Base-by-base conservation (phyloP, 257 asterid genomes). In the Penstemon barbatus region DNA sequence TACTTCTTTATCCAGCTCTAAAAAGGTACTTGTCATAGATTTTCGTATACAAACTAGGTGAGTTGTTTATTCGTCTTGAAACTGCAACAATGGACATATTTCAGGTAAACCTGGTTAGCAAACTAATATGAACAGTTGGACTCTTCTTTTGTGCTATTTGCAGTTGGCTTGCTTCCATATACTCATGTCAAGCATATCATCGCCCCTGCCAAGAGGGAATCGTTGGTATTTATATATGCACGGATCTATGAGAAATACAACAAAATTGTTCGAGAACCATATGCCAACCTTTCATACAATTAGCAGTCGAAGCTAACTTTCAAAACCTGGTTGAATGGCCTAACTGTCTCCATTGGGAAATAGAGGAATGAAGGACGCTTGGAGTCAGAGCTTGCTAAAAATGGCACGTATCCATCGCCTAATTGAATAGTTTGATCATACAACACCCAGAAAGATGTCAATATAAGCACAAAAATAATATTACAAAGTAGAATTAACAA, bases 341-440 rank as follows among this genome's bases (percentile, higher is more conserved):
- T 68, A 44, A 58, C 63, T 66, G 18, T 60, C 43, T 56, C 74
- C 51, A 68, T 33, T 49, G 33, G 49, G 4, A 7, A 66, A 25
- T 25, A 10, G 15, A 57, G 2, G 45, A 60, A 57, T 63, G 33
- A 25, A 65, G 58, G 68, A 46, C 50, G 19, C 70, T 71, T 33
- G 50, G 44, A 51, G 71, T 71, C 85, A 71, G 39, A 56, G 69
- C 76, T 77, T 72, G 74, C 73, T 72, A 84, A 90, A 84, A 71
- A 81, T 69, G 74, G 87, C 97, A 72, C 88, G 87, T 66, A 90
- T 66, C 97, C 97, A 90, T 52, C 87, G 87, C 87, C 97, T 90
- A 66, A 75, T 43, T 71, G 65, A 52, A 77, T 40, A 66, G 66
- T 40, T 13, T 64, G 48, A 57, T 45, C 19, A 45, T 33, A 53